Evolutionary conservation across 192 early-diverging fungal species (phyloP).

Genomic region (Umbelopsis isabellina): DNA sequence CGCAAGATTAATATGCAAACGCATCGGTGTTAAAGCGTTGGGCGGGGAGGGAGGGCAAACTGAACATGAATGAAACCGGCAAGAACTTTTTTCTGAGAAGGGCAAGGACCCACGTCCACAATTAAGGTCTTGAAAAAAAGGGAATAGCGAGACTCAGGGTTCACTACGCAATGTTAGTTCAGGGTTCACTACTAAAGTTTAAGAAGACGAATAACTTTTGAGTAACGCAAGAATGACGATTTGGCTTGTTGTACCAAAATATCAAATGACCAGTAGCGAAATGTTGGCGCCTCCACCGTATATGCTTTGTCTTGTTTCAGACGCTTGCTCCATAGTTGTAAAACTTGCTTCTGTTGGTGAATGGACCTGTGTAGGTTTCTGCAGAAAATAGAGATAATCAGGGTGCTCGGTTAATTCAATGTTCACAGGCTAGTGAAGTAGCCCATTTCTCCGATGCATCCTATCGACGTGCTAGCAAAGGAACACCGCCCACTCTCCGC

Average conservation of each 20-base stretch:
- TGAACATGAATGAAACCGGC: too few species aligned
- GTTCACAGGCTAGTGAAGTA: background rate
- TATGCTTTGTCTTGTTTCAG: background rate
- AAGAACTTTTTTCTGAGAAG: too few species aligned
- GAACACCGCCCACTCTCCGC: conserved; percentile 8
- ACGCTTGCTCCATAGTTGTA: background rate
- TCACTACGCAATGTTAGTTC: conserved; percentile 13
- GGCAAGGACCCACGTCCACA: too few species aligned
- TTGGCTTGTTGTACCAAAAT: too few species aligned
- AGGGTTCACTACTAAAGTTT: background rate
- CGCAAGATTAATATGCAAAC: too few species aligned
- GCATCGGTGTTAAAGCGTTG: too few species aligned
- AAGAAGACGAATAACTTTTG: background rate
- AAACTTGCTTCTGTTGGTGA: background rate
- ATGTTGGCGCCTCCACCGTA: background rate
- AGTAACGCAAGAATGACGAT: too few species aligned
- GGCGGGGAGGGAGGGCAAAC: too few species aligned
- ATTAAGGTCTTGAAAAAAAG: too few species aligned
- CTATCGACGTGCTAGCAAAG: background rate
- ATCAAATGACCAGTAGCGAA: too few species aligned
- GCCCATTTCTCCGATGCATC: conserved; percentile 6
- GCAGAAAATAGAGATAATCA: too few species aligned
- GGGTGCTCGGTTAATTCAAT: background rate
- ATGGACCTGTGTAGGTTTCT: background rate
- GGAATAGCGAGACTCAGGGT: background rate